Conservation (phyloP, 2,329 filamentous ascomycete genomes). For the Pestalotiopsis sp. region DNA sequence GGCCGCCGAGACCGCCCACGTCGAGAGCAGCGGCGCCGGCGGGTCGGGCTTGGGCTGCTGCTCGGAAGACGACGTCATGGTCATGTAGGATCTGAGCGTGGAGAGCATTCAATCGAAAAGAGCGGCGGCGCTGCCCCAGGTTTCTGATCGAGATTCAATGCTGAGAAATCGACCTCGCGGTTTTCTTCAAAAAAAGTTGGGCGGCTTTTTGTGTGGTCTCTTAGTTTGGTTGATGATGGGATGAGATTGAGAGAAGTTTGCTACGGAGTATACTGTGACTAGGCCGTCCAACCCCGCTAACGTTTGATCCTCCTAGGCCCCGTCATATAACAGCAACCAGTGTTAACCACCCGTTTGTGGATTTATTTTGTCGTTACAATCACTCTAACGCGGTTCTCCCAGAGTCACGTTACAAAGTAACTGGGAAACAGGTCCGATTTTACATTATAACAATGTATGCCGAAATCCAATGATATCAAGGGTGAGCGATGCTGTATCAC, state of each 20-base stretch:
- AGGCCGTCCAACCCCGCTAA: neutral
- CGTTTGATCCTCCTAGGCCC: neutral
- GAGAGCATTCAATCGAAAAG: constrained; percentile 25
- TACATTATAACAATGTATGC: too few species aligned
- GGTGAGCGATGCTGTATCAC: too few species aligned
- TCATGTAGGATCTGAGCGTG: constrained; percentile 23
- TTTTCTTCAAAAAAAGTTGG: neutral
- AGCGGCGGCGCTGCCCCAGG: too few species aligned
- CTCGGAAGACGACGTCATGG: constrained; percentile 5
- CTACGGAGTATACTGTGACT: neutral
- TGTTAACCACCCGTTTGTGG: neutral
- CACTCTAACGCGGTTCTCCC: neutral
- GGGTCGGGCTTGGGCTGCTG: constrained; percentile 24
- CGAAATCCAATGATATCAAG: too few species aligned
- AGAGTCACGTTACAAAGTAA: too few species aligned
- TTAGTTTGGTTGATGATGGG: neutral
- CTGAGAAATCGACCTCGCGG: neutral
- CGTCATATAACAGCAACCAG: neutral
- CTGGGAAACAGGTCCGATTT: too few species aligned
- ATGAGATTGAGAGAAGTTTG: neutral
- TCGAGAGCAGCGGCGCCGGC: constrained; percentile 35
- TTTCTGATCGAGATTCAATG: neutral
- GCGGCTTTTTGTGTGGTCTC: neutral
- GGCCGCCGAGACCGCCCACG: constrained; percentile 40
- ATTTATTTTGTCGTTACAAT: neutral